Evolutionary conservation across 768 basidiomycete genomes (phyloP).

Genomic region (Lepiota subincarnata): DNA sequence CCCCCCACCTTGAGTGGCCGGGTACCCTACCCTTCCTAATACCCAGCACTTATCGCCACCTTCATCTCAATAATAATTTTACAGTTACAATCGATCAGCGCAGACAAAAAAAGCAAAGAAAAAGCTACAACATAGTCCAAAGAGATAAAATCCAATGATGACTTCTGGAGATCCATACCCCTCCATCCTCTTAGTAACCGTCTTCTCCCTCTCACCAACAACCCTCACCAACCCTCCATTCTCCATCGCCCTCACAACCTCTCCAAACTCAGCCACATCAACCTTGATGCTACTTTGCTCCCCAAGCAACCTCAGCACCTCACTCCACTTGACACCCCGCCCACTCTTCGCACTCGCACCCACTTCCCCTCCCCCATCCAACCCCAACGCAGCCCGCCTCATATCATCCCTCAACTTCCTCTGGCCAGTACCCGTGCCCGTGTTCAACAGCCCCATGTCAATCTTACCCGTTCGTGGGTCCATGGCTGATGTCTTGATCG

Average conservation of each 20-base stretch:
- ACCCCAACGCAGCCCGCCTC: slow-evolving; percentile 68
- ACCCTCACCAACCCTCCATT: slow-evolving; percentile 85
- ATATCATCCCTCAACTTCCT: slow-evolving; percentile 86
- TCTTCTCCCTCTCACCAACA: slow-evolving; percentile 80
- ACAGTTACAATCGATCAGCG: no score
- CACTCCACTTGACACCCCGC: slow-evolving; percentile 77
- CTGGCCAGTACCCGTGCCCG: slow-evolving; percentile 86
- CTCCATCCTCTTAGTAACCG: slow-evolving; percentile 68
- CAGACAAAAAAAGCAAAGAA: neutral
- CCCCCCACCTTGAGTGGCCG: no score
- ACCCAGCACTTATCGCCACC: no score
- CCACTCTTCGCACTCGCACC: slow-evolving; percentile 49
- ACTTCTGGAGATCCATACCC: neutral
- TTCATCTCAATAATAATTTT: no score
- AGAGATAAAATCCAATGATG: neutral
- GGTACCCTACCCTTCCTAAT: no score
- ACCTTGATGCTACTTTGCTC: slow-evolving; percentile 83
- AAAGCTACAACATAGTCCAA: neutral
- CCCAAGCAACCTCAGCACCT: slow-evolving; percentile 73
- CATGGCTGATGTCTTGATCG: slow-evolving; percentile 91
- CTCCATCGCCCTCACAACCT: slow-evolving; percentile 74
- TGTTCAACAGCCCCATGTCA: slow-evolving; percentile 93
- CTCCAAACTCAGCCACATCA: slow-evolving; percentile 75
- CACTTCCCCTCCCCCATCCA: slow-evolving; percentile 44
- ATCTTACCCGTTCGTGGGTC: slow-evolving; percentile 97